A percentile compares a stretch with the other conserved stretches of the same genome.
phyloP scores from a whole-genome alignment of 2,329 filamentous ascomycete species.

The Fusarium sp. region DNA sequence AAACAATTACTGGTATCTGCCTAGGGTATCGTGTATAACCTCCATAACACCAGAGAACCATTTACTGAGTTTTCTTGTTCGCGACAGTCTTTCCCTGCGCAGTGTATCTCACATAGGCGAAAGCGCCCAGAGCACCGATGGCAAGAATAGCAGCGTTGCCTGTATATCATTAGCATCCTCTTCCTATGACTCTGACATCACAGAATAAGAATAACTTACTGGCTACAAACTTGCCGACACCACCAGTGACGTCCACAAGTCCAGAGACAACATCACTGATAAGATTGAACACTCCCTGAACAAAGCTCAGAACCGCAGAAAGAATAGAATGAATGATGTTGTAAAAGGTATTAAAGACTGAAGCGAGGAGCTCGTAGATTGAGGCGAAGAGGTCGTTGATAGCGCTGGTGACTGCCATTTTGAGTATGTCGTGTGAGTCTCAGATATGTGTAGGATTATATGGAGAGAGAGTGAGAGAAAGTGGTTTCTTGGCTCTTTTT shows the following conservation, averaged over 20 bases:
- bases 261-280: conserved; percentile 51
- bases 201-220: conserved; percentile 43
- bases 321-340: conserved; percentile 50
- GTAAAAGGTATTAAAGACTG: conserved; percentile 51
- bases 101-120: conserved; percentile 51
- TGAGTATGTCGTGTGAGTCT: conserved; percentile 7
- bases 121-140: conserved; percentile 49
- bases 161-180: conserved; percentile 15
- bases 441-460: too few species aligned
- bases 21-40: not conserved
- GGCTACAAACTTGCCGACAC: conserved; percentile 54
- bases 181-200: not conserved
- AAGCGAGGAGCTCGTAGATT: conserved; percentile 56
- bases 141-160: conserved; percentile 53
- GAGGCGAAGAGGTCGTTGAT: conserved; percentile 54
- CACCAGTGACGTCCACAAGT: conserved; percentile 52
- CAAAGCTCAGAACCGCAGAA: conserved; percentile 50
- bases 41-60: not conserved
- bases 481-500: conserved; percentile 6
- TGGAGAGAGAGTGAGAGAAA: not conserved
- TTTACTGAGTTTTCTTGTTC: conserved; percentile 49
- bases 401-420: conserved; percentile 52
- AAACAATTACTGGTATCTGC: not conserved
- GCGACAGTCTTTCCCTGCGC: conserved; percentile 46
- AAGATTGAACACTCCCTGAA: conserved; percentile 53